Conservation (phyloP, 176 grass and related monocot genomes). For the Ampelocalamus luodianensis region DNA sequence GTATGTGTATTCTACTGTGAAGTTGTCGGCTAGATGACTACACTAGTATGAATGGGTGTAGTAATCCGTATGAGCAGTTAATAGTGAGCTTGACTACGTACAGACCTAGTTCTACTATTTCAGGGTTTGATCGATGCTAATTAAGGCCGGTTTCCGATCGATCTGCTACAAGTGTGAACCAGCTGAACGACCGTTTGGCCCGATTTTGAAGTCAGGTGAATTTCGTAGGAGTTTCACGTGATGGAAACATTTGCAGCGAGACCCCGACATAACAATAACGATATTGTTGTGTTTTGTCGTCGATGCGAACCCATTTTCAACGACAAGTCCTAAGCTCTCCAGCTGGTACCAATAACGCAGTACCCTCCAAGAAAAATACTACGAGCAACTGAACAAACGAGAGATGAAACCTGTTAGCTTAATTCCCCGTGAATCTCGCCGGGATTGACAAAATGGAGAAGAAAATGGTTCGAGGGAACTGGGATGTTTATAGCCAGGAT, state of each 20-base stretch:
- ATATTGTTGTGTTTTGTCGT: background rate
- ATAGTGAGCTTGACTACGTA: background rate
- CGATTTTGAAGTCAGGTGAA: background rate
- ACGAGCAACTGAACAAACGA: background rate
- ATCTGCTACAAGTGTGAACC: background rate
- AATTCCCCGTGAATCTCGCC: conserved; percentile 40
- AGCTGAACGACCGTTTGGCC: background rate
- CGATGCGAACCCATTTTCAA: background rate
- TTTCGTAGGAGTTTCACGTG: background rate
- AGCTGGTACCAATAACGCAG: background rate
- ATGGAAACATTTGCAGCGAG: background rate
- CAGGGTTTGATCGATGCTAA: background rate
- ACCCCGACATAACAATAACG: background rate
- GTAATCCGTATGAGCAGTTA: background rate
- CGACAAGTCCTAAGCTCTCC: background rate
- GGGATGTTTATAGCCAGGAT: background rate
- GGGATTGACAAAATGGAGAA: background rate
- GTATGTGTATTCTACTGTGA: too few relatives aligned
- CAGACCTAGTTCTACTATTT: background rate
- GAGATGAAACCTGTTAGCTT: background rate
- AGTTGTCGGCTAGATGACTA: background rate
- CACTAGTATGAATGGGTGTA: too few relatives aligned
- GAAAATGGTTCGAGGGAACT: background rate
- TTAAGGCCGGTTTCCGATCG: too few relatives aligned
- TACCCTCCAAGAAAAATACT: background rate